Percentiles rank a stretch among this genome's conserved stretches.
Evolutionary conservation across 768 basidiomycete genomes (phyloP).

Genomic region (Chalciporus pseudorubinellus): DNA sequence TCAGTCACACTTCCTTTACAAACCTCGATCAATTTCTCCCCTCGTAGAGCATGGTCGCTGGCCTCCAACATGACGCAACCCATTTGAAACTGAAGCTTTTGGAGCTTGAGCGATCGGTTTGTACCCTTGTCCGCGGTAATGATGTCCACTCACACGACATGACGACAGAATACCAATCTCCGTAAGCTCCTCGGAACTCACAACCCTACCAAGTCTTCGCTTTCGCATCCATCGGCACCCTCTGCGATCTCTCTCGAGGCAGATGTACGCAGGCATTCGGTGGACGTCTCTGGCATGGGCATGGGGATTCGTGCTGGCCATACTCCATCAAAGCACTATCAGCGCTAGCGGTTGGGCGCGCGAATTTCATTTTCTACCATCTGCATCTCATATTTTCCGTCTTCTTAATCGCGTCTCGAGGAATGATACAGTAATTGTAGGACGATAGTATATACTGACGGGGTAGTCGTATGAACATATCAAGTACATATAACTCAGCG

Average conservation of each 20-base stretch:
- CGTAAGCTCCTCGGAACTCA: conserved; percentile 31
- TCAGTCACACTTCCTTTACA: not conserved
- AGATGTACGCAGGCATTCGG: conserved; percentile 33
- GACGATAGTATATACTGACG: conserved; percentile 14
- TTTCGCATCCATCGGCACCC: conserved; percentile 24
- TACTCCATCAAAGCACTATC: not conserved
- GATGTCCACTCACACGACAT: not conserved
- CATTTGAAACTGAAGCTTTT: conserved; percentile 59
- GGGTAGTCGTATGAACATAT: conserved; percentile 4
- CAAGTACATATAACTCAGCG: conserved; percentile 7
- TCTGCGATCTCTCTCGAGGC: conserved; percentile 31
- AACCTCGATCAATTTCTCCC: not conserved
- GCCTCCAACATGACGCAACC: conserved; percentile 63
- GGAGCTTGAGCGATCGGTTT: conserved; percentile 66
- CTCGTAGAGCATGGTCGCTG: conserved; percentile 67
- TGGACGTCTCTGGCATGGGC: conserved; percentile 32
- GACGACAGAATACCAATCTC: conserved; percentile 29
- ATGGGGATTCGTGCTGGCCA: conserved; percentile 24
- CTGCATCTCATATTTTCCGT: not conserved
- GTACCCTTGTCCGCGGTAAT: conserved; percentile 1
- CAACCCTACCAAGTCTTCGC: conserved; percentile 14
- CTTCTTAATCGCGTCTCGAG: not conserved
- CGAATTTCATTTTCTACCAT: not conserved
- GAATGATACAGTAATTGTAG: conserved; percentile 18
- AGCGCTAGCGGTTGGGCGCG: conserved; percentile 3